phyloP scores from a whole-genome alignment of 345 rosid genomes.

The Hibiscus tridactylites region DNA sequence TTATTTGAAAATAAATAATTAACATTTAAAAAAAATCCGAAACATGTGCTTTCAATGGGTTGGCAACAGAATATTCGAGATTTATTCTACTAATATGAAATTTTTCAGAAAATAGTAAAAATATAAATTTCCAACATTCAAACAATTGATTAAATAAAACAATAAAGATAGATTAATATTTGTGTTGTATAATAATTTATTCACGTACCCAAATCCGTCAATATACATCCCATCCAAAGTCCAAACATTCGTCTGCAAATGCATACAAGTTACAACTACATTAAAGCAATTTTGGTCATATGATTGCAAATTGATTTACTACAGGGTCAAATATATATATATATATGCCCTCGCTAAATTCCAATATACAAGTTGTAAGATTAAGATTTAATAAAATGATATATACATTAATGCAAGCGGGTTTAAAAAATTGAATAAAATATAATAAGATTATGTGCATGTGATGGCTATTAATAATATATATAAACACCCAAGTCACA shows the following conservation, averaged over 20 bases:
- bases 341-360: not conserved
- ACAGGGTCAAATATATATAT: not conserved
- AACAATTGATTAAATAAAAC: no score
- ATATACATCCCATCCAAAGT: no score
- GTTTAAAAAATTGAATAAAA: not conserved
- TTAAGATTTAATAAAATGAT: slow-evolving; percentile 1
- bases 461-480: not conserved
- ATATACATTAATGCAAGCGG: not conserved
- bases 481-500: no score
- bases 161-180: no score
- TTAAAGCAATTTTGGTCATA: not conserved
- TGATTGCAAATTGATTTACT: not conserved
- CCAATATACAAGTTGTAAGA: not conserved
- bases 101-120: not conserved
- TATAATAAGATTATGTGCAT: not conserved
- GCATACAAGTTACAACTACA: not conserved
- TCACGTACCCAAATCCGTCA: no score
- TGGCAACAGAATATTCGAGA: no score
- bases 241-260: not conserved
- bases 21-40: no score
- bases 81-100: not conserved
- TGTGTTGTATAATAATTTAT: no score
- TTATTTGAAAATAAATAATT: no score
- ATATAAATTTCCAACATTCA: not conserved
- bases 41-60: no score